Evolutionary conservation across 495 filamentous ascomycete genomes (phyloP).

Genomic region (Aeminium ludgeri): DNA sequence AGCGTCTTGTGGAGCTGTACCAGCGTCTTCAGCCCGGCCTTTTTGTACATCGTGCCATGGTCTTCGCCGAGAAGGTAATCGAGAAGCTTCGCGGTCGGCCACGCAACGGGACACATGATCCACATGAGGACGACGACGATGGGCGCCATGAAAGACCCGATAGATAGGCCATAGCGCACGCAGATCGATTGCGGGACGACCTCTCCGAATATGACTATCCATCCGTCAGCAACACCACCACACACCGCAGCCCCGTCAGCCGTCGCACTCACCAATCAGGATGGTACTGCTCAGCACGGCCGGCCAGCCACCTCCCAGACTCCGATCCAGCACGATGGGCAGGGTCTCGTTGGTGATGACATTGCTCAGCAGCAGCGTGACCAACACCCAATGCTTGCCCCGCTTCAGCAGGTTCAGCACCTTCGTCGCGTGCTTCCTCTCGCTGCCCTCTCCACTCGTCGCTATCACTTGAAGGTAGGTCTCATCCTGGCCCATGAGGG

Average conservation of each 20-base stretch:
- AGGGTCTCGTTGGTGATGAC: slow-evolving; percentile 97
- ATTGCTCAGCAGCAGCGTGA: slow-evolving; percentile 84
- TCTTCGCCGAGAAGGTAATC: slow-evolving; percentile 79
- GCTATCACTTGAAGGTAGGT: slow-evolving; percentile 92
- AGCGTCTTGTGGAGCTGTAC: slow-evolving; percentile 87
- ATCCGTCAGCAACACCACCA: not conserved
- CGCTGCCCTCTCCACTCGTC: slow-evolving; percentile 60
- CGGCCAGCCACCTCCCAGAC: slow-evolving; percentile 85
- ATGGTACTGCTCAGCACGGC: slow-evolving; percentile 85
- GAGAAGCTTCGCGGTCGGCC: slow-evolving; percentile 78
- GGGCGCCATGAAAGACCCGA: slow-evolving; percentile 86
- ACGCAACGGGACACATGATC: slow-evolving; percentile 67
- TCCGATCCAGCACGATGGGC: slow-evolving; percentile 85
- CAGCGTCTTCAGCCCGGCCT: slow-evolving; percentile 75
- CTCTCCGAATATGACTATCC: slow-evolving; percentile 87
- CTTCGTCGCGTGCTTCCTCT: slow-evolving; percentile 64
- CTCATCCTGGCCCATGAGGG: slow-evolving; percentile 82
- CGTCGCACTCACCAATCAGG: slow-evolving; percentile 55
- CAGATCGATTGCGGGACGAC: slow-evolving; percentile 90
- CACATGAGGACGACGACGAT: slow-evolving; percentile 85
- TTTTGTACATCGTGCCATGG: slow-evolving; percentile 90
- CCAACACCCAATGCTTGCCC: slow-evolving; percentile 98
- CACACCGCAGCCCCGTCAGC: not conserved
- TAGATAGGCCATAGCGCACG: slow-evolving; percentile 90
- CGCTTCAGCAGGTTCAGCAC: slow-evolving; percentile 66